phyloP scores from a whole-genome alignment of 2,329 filamentous ascomycete species.

The Cladosporium phlei region DNA sequence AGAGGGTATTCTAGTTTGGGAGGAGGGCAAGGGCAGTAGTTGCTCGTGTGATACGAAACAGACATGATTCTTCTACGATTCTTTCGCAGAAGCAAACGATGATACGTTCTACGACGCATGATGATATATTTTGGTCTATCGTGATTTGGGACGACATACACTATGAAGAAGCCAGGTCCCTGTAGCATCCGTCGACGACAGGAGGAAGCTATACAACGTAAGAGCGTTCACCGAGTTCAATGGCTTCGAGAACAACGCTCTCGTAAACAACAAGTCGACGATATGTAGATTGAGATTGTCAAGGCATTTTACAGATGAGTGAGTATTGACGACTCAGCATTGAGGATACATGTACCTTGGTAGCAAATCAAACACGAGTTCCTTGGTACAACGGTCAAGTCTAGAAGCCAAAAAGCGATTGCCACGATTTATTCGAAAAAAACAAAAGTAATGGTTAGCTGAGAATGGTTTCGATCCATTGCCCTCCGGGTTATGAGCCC shows the following conservation, averaged over 20 bases:
- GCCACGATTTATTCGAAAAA: no score
- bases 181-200: no score
- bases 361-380: background rate
- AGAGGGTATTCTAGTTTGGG: conserved; percentile 3
- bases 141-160: background rate
- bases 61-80: background rate
- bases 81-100: background rate
- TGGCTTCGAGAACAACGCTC: no score
- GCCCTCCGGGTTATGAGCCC: conserved; percentile 13
- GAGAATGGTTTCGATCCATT: conserved; percentile 14
- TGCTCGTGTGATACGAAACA: background rate
- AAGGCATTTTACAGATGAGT: no score
- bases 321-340: background rate
- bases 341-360: background rate
- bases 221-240: no score
- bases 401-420: background rate
- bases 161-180: background rate
- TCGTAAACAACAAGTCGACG: no score
- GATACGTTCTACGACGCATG: background rate
- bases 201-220: no score
- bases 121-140: background rate
- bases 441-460: conserved; percentile 2
- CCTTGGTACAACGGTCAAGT: background rate
- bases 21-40: background rate
- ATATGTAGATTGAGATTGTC: no score